phyloP scores from a whole-genome alignment of 345 rosid genomes.

The Populus nigra region DNA sequence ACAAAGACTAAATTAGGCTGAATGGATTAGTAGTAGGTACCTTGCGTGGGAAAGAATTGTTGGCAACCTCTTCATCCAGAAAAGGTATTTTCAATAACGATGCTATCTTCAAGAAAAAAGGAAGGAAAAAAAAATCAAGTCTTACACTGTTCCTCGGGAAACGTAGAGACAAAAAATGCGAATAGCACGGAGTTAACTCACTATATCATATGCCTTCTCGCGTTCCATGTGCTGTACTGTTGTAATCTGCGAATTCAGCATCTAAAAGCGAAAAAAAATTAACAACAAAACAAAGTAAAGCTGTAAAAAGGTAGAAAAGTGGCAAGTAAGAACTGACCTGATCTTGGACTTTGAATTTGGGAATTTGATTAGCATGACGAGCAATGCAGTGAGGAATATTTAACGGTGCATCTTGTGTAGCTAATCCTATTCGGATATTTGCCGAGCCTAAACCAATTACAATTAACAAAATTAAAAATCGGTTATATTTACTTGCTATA shows the following conservation, averaged over 20 bases:
- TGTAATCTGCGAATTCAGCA: slow-evolving; percentile 80
- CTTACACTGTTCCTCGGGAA: background rate
- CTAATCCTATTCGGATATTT: slow-evolving; percentile 71
- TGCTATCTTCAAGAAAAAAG: slow-evolving; percentile 47
- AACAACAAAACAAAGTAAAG: background rate
- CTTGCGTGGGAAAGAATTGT: slow-evolving; percentile 70
- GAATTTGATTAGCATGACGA: slow-evolving; percentile 44
- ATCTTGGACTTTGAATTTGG: slow-evolving; percentile 53
- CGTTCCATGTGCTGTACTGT: slow-evolving; percentile 74
- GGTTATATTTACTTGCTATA: background rate
- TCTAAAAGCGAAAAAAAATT: slow-evolving; percentile 31
- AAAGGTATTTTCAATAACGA: slow-evolving; percentile 83
- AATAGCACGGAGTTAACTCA: slow-evolving; percentile 31
- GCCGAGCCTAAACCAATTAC: slow-evolving; percentile 49
- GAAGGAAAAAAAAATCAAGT: background rate
- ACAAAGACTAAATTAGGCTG: background rate
- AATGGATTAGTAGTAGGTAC: slow-evolving; percentile 23
- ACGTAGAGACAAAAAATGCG: background rate
- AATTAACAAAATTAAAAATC: background rate
- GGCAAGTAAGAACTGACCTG: slow-evolving; percentile 43
- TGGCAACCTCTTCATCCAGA: slow-evolving; percentile 71
- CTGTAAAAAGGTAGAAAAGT: background rate
- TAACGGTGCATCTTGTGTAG: slow-evolving; percentile 70
- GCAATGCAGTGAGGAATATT: slow-evolving; percentile 82
- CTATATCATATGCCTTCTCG: slow-evolving; percentile 77